Base-by-base conservation (phyloP, 306 rosid species). In the Alnus rubra region DNA sequence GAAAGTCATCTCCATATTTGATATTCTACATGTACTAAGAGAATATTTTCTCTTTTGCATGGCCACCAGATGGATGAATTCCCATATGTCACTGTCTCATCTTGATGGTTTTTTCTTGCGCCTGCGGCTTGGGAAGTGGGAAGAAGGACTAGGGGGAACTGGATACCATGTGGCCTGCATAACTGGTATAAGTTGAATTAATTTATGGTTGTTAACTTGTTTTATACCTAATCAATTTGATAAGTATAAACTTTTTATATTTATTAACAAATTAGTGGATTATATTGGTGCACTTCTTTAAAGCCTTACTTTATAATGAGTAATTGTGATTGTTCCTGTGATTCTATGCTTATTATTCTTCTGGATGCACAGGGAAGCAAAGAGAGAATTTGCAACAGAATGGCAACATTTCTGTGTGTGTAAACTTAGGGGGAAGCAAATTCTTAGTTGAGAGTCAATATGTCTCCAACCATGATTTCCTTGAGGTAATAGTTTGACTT, bases 71-170 rank as follows among this genome's bases (percentile, higher is more conserved):
- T 93, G 93, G 91, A 90, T 86, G 82, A 83, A 81, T 74, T 83
- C 91, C 77, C 76, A 53, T 48, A 78, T 56, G 70, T 74, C 96
- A 23, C 77, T 85, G 51, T 84, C 90, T 39, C 81, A 82, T 52
- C 93, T 95, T 5, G 90, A 90, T 33, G 99, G 98, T 30, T 87
- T 92, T 76, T 95, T 84, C 94, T 86, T 95, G 88, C 96, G 98
- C 30, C 77, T 95, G 78, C 86, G 96, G 91, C 92, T 95, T 28
- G 93, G 99, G 82, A 91, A 91, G 85, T 86, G 92, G 93, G 93
- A 93, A 91, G 93, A 87, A 85, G 98, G 93, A 28, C 85, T 79
- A 23, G 92, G 92, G 35, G 90, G 97, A 80, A 88, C 97, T 52
- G 92, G 96, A 82, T 95, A 95, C 84, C 80, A 89, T 79, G 98